These are phyloP conservation scores for Rosa multiflora DNA, from an alignment of 306 rosid species.

Conservation along the genomic window DNA sequence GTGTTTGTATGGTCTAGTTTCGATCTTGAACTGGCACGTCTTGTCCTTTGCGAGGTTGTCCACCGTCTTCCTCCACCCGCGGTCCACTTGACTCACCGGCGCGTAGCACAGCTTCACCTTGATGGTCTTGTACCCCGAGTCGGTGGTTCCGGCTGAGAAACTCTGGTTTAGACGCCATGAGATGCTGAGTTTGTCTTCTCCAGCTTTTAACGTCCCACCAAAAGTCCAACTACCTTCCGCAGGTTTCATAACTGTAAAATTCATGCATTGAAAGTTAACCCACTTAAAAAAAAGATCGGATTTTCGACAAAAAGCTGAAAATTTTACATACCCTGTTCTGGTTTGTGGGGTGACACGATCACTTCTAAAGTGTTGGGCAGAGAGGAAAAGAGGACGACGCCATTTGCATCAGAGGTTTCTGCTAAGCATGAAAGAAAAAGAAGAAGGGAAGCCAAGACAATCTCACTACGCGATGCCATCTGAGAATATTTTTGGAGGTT, in stretches of 20 bases:
- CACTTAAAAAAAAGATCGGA: neutral
- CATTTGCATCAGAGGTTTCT: constrained; percentile 37
- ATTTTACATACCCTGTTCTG: neutral
- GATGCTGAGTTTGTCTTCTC: constrained; percentile 44
- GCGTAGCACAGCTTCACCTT: constrained; percentile 77
- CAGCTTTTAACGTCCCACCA: constrained; percentile 31
- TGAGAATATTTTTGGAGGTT: neutral
- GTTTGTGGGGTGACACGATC: neutral
- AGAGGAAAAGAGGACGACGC: constrained; percentile 51
- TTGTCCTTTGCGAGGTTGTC: constrained; percentile 63
- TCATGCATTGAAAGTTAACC: neutral
- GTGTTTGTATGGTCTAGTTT: constrained; percentile 38
- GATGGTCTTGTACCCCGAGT: constrained; percentile 60
- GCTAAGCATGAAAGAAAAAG: constrained; percentile 49
- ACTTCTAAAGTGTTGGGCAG: constrained; percentile 9
- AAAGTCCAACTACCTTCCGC: neutral
- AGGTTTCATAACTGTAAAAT: constrained; percentile 38
- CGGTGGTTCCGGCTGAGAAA: constrained; percentile 40
- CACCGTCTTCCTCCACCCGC: constrained; percentile 82
- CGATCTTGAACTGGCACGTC: constrained; percentile 63
- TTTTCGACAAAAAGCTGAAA: neutral
- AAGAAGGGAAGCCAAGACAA: constrained; percentile 44
- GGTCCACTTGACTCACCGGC: constrained; percentile 71
- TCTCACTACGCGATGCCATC: constrained; percentile 51
- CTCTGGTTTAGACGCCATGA: constrained; percentile 63